Evolutionary conservation across 257 asterid genomes (phyloP).

Genomic region (Ajuga chamaepitys): DNA sequence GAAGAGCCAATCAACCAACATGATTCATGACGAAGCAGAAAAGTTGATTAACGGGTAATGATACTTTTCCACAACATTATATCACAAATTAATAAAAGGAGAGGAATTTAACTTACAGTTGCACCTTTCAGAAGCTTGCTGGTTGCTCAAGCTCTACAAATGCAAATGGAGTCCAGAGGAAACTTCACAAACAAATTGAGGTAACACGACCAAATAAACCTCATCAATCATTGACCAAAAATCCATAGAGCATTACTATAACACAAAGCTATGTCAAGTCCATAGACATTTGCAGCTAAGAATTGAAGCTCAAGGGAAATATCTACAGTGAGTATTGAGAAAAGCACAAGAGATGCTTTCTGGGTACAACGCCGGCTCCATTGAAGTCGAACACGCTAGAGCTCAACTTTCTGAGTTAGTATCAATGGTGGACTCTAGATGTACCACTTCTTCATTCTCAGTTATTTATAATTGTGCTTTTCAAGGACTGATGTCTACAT

Average conservation of each 20-base stretch:
- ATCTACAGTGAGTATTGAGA: constrained; percentile 70
- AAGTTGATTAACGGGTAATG: constrained; percentile 63
- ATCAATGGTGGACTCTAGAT: constrained; percentile 63
- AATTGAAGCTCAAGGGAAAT: constrained; percentile 93
- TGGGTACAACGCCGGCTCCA: constrained; percentile 46
- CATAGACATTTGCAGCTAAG: constrained; percentile 78
- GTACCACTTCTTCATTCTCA: constrained; percentile 55
- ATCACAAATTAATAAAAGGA: not conserved
- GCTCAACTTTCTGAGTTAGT: constrained; percentile 66
- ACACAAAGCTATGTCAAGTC: constrained; percentile 36
- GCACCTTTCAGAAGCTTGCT: constrained; percentile 34
- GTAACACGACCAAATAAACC: constrained; percentile 24
- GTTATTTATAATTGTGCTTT: no score
- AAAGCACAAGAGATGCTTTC: constrained; percentile 81
- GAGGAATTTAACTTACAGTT: not conserved
- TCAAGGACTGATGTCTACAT: no score
- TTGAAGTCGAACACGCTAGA: constrained; percentile 56
- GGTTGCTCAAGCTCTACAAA: constrained; percentile 54
- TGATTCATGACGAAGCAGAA: constrained; percentile 35
- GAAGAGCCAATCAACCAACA: constrained; percentile 24
- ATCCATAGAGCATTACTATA: not conserved
- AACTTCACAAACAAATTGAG: constrained; percentile 86
- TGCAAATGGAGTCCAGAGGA: constrained; percentile 95
- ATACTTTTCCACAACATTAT: not conserved
- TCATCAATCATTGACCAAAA: not conserved